Percentiles rank a stretch among this genome's conserved stretches.
Conservation (phyloP, 176 grass and related monocot genomes). For the Tillandsia fasciculata region DNA sequence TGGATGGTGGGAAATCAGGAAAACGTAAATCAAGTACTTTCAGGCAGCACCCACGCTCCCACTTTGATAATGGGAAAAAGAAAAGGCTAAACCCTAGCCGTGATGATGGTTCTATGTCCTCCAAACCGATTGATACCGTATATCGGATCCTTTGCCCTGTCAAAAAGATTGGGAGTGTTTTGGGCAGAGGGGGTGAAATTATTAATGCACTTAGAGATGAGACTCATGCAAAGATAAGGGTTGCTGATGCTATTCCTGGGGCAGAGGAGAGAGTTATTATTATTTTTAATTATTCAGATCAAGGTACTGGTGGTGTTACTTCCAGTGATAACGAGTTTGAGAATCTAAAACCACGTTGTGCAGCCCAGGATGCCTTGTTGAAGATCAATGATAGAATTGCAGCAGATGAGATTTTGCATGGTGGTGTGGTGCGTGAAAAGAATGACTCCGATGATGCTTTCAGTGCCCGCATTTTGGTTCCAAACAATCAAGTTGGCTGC, state of each 20-base stretch:
- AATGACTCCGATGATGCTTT: conserved; percentile 43
- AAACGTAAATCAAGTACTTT: conserved; percentile 10
- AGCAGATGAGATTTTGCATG: conserved; percentile 57
- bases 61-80: conserved; percentile 57
- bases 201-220: conserved; percentile 79
- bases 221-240: conserved; percentile 92
- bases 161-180: conserved; percentile 82
- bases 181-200: conserved; percentile 83
- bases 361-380: conserved; percentile 78
- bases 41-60: conserved; percentile 12
- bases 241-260: conserved; percentile 87
- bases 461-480: conserved; percentile 73
- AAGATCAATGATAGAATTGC: conserved; percentile 95
- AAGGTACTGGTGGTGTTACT: conserved; percentile 31
- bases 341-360: conserved; percentile 46
- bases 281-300: conserved; percentile 45
- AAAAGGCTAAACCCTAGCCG: conserved; percentile 46
- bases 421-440: conserved; percentile 31
- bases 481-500: conserved; percentile 83
- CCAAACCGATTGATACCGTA: conserved; percentile 69
- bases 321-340: conserved; percentile 24
- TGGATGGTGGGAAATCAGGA: not conserved
- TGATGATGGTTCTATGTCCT: conserved; percentile 38
- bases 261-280: conserved; percentile 92
- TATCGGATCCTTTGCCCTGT: conserved; percentile 86